Conservation (phyloP, 1,284 basidiomycete species). For the Inonotus hispidus region DNA sequence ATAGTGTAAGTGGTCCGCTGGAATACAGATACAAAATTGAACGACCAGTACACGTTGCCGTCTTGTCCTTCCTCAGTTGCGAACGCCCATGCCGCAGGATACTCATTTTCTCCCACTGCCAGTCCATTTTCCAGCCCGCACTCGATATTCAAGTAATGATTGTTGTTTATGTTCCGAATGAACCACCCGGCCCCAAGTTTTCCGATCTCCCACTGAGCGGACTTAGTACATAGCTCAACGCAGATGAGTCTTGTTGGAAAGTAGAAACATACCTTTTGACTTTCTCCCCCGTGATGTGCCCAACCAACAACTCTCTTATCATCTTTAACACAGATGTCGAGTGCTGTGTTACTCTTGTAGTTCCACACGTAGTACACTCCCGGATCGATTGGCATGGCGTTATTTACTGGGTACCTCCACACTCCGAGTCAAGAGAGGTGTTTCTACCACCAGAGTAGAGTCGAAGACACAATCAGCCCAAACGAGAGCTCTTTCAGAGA, state of each 20-base stretch:
- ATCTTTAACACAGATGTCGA: neutral
- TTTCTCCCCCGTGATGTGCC: neutral
- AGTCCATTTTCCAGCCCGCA: constrained; percentile 4
- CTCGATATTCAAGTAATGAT: constrained; percentile 8
- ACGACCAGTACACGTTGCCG: constrained; percentile 1
- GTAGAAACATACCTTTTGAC: neutral
- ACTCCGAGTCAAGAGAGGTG: too few species aligned
- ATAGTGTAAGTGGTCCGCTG: neutral
- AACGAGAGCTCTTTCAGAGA: too few species aligned
- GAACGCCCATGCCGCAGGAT: constrained; percentile 14
- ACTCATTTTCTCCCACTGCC: constrained; percentile 5
- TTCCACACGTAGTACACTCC: neutral
- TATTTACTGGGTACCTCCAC: too few species aligned
- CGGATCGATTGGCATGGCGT: neutral
- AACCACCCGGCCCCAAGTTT: constrained; percentile 12
- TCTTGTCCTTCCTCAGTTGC: neutral
- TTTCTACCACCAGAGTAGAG: too few species aligned
- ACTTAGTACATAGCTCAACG: neutral
- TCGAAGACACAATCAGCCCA: too few species aligned
- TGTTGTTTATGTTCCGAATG: constrained; percentile 11
- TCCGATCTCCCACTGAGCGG: constrained; percentile 10
- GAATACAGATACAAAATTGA: neutral
- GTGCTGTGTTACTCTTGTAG: neutral
- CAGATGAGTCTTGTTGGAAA: neutral
- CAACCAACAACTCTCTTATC: neutral